Evolutionary conservation across 176 grass and related monocot species (phyloP).

Genomic region (Carex myosuroides): DNA sequence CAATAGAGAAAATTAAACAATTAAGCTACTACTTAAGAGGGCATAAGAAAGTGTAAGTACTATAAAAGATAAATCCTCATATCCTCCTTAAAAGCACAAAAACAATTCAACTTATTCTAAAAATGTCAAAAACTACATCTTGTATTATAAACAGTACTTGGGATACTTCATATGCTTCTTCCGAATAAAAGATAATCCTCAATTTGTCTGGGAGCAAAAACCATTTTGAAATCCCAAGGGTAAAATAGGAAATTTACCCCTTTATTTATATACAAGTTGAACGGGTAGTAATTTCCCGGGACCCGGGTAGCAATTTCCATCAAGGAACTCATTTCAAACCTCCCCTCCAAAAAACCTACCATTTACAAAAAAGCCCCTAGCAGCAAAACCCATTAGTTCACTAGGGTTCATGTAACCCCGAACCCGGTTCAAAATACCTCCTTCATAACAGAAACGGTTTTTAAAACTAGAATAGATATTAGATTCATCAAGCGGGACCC

Average conservation of each 20-base stretch:
- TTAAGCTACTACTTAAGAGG: neutral
- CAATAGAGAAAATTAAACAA: too few relatives aligned
- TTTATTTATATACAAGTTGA: neutral
- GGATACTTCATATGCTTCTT: neutral
- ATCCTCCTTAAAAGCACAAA: neutral
- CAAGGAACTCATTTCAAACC: constrained; percentile 19
- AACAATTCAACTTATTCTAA: neutral
- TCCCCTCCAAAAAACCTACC: constrained; percentile 38
- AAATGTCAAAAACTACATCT: neutral
- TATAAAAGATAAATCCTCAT: neutral
- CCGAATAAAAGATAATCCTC: neutral
- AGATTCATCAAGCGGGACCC: neutral
- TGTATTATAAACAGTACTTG: neutral
- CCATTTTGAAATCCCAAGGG: neutral
- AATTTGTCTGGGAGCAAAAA: neutral
- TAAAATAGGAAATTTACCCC: neutral
- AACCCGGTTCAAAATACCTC: constrained; percentile 41
- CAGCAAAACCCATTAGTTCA: constrained; percentile 78
- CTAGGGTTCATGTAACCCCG: constrained; percentile 37
- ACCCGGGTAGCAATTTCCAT: constrained; percentile 1
- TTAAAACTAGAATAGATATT: neutral
- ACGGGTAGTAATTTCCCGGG: neutral
- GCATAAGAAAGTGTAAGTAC: too few relatives aligned
- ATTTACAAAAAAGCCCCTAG: constrained; percentile 60
- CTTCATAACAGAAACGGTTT: neutral